A percentile compares a stretch with the other conserved stretches of the same genome.
phyloP scores from a whole-genome alignment of 345 rosid species.

The Populus tremula region DNA sequence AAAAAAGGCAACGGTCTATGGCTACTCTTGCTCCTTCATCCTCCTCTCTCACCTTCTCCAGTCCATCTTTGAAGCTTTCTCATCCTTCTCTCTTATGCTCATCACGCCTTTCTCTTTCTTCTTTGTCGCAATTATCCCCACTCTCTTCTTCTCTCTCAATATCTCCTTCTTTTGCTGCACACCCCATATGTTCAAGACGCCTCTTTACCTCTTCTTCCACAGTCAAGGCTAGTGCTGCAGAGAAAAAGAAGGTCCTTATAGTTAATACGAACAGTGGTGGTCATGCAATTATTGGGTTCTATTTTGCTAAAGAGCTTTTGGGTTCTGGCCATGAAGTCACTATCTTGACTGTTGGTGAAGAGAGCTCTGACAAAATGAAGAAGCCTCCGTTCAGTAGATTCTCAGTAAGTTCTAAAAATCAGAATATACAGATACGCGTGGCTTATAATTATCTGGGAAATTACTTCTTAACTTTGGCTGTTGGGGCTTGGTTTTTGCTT shows the following conservation, averaged over 20 bases:
- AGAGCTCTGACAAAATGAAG: constrained; percentile 86
- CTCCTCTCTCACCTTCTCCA: constrained; percentile 30
- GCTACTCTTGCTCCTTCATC: constrained; percentile 48
- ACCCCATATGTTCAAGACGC: constrained; percentile 22
- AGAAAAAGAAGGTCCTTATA: constrained; percentile 83
- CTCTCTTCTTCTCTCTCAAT: constrained; percentile 27
- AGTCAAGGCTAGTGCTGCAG: constrained; percentile 49
- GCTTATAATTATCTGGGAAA: neutral
- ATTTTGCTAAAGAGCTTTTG: constrained; percentile 83
- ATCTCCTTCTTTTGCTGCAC: constrained; percentile 29
- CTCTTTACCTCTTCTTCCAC: constrained; percentile 36
- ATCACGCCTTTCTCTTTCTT: constrained; percentile 29
- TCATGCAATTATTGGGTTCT: constrained; percentile 87
- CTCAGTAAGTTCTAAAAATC: constrained; percentile 43
- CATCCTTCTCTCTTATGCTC: constrained; percentile 27
- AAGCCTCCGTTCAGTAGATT: constrained; percentile 84
- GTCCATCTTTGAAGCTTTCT: constrained; percentile 30
- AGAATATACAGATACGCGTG: neutral
- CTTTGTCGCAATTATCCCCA: constrained; percentile 21
- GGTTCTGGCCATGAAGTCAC: constrained; percentile 72
- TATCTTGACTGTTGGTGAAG: constrained; percentile 78
- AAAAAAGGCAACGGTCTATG: constrained; percentile 30
- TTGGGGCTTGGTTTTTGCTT: neutral
- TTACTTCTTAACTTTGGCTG: neutral
- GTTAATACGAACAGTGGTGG: constrained; percentile 85